Percentiles rank a stretch among this genome's conserved stretches.
Evolutionary conservation across 805 yeast species (phyloP).

Genomic region (Ogataea haglerorum): DNA sequence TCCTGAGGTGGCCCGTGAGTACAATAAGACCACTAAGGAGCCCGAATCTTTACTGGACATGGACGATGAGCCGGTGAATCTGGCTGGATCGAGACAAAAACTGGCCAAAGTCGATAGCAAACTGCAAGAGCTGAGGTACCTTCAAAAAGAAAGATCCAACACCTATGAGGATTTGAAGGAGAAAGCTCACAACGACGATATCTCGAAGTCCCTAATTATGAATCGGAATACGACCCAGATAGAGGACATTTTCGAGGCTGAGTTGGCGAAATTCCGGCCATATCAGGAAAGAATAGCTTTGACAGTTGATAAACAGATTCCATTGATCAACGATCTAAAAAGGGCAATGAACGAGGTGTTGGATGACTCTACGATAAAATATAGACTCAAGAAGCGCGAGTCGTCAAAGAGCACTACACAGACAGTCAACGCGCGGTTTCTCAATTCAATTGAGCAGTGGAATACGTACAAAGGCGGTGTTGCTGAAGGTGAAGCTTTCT

Average conservation of each 20-base stretch:
- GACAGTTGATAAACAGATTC: slow-evolving; percentile 62
- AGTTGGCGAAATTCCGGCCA: slow-evolving; percentile 71
- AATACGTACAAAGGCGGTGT: slow-evolving; percentile 55
- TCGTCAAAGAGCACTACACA: slow-evolving; percentile 36
- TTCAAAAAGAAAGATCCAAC: slow-evolving; percentile 61
- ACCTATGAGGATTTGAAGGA: slow-evolving; percentile 64
- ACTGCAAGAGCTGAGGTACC: slow-evolving; percentile 55
- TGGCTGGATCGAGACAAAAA: slow-evolving; percentile 32
- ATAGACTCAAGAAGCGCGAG: slow-evolving; percentile 42
- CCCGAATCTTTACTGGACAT: slow-evolving; percentile 56
- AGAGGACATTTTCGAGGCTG: slow-evolving; percentile 57
- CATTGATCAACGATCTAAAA: slow-evolving; percentile 42
- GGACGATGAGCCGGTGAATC: slow-evolving; percentile 43
- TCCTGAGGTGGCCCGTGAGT: slow-evolving; percentile 35
- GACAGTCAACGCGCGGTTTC: slow-evolving; percentile 39
- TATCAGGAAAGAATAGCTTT: slow-evolving; percentile 64
- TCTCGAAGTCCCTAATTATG: slow-evolving; percentile 67
- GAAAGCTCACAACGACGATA: slow-evolving; percentile 77
- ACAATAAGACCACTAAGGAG: slow-evolving; percentile 12
- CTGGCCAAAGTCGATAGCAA: slow-evolving; percentile 53
- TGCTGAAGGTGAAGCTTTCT: slow-evolving; percentile 60
- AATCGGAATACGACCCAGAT: slow-evolving; percentile 45
- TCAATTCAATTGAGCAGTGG: slow-evolving; percentile 56
- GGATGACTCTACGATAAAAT: slow-evolving; percentile 43
- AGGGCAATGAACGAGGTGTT: slow-evolving; percentile 41